phyloP scores from a whole-genome alignment of 257 asterid species.

The Fraxinus americana region DNA sequence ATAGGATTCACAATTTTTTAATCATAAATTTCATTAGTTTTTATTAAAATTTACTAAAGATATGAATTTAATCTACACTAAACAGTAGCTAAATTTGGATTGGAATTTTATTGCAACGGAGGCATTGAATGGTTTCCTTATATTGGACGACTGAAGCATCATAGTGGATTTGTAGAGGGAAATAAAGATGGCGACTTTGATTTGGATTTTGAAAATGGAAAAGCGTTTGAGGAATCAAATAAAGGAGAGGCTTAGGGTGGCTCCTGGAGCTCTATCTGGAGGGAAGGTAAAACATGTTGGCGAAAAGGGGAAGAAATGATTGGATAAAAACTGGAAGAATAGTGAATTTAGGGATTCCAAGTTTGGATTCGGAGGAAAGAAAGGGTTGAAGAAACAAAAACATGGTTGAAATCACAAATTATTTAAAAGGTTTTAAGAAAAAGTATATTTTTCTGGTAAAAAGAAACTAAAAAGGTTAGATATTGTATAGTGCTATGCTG shows the following conservation, averaged over 20 bases:
- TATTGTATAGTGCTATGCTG: background rate
- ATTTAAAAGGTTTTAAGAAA: slow-evolving; percentile 49
- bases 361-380: slow-evolving; percentile 86
- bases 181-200: slow-evolving; percentile 53
- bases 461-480: slow-evolving; percentile 53
- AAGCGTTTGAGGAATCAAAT: slow-evolving; percentile 51
- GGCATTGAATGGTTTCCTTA: too few species aligned
- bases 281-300: slow-evolving; percentile 53
- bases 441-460: slow-evolving; percentile 33
- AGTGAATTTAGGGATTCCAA: slow-evolving; percentile 61
- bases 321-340: slow-evolving; percentile 41
- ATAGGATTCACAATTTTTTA: too few species aligned
- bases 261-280: slow-evolving; percentile 85
- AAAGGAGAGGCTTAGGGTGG: slow-evolving; percentile 72
- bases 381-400: slow-evolving; percentile 84
- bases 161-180: slow-evolving; percentile 52
- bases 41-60: too few species aligned
- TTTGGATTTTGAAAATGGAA: slow-evolving; percentile 70
- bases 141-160: slow-evolving; percentile 42
- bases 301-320: slow-evolving; percentile 48
- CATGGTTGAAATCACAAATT: slow-evolving; percentile 75
- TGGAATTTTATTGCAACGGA: too few species aligned
- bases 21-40: too few species aligned
- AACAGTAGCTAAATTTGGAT: too few species aligned
- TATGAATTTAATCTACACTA: too few species aligned